Base-by-base conservation (phyloP, 352 stramenopile species). In the Phytophthora quininea region DNA sequence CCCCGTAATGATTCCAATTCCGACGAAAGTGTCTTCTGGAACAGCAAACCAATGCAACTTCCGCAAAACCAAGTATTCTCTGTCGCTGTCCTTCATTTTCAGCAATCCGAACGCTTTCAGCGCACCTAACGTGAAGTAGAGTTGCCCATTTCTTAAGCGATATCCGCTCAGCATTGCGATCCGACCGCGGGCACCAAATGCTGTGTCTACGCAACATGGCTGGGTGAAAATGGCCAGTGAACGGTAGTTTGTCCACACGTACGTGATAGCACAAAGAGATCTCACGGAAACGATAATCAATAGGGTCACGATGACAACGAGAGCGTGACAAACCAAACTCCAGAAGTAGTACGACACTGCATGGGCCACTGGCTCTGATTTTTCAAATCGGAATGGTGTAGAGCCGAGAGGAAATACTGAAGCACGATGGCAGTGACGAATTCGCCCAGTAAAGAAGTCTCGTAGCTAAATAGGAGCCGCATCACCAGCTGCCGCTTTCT, bases 381-480 rank as follows among this genome's bases (percentile, higher is more conserved):
- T 40, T 64, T 64, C 11, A 73, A 29, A 31, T 58, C 58, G 2
- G 65, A 73, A 24, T 42, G 54, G 24, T 73, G 69, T 11, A 69
- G 42, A 1, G 35, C 42, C 8, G 65, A 69, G n/a, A 73, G 59
- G 15, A 64, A 65, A 37, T 61, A 62, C 19, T 64, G 59, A 58
- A 60, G 27, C 64, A 60, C 14, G 47, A 49, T 30, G 54, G 12
- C 37, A 71, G 52, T 12, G 64, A 57, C 3, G 31, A 62, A 62
- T 24, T 67, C 64, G 4, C 64, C 64, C 12, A 60, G 11, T 27
- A 72, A 60, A 8, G 64, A 58, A 2, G 58, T 67, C 52, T 72
- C 64, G 12, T 66, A 68, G 47, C 67, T 72, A 40, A 72, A 72
- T 7, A 72, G 40, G 15, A 72, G 40, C 0, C 64, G 52, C 35